Base-by-base conservation (phyloP, 2,329 filamentous ascomycete species). In the Purpureocillium lavendulum region DNA sequence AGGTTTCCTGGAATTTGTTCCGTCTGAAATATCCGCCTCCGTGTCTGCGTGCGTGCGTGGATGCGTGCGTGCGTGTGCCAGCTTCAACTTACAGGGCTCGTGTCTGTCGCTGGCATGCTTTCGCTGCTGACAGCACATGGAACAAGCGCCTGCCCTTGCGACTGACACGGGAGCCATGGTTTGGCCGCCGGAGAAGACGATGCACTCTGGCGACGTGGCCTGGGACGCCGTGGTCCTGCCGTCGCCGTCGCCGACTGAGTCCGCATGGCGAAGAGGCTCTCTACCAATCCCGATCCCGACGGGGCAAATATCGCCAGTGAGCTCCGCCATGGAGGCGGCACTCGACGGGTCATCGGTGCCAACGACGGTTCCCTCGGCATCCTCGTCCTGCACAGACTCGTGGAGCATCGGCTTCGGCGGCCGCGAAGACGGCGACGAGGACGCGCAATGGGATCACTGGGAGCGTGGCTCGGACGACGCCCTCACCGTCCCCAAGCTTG, bases 271-370 rank as follows among this genome's bases (percentile, higher is more conserved):
- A 36, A 43, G 48, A 11, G 38, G 46, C 17, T 43, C 47, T 14
- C 47, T 47, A 36, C 44, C 45, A 28, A 43, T 45, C 32, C 60
- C 62, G 40, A 51, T 61, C 36, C 64, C 64, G 29, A 62, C 63
- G 11, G 67, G 69, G 33, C 73, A 73, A 48, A 55, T 75, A 40
- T 77, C 73, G 30, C 73, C 73, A 31, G 62, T 70, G 48, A 76
- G 72, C 55, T 67, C 67, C 42, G 66, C 63, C 44, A 62, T 71
- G 53, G 69, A 73, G 32, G 56, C 64, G 29, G 46, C 49, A 33
- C 46, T 64, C 34, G 58, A 64, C 24, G 57, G 56, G n/a, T 64
- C 64, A 14, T 54, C 60, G 18, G 58, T 64, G 9, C 62, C 66
- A 18, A 59, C 63, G 33, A 63, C 68, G 56, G 54, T 64, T 17